Percentiles rank a stretch among this genome's conserved stretches.
Evolutionary conservation across 345 rosid species (phyloP).

Genomic region (Noccaea bulbosa): DNA sequence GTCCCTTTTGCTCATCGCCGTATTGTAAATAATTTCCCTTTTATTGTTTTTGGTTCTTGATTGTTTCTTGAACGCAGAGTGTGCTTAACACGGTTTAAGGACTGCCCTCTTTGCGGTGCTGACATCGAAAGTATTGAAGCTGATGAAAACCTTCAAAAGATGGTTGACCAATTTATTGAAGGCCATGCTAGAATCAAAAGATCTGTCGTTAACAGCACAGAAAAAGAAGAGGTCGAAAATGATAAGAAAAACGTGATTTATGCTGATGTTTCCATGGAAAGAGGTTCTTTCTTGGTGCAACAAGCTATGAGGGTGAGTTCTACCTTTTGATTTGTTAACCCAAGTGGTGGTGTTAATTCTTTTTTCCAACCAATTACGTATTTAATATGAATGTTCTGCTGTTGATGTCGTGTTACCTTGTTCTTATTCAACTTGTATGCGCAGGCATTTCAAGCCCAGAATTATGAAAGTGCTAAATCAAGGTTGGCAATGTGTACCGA

Average conservation of each 20-base stretch:
- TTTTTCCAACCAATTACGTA: background rate
- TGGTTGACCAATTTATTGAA: slow-evolving; percentile 85
- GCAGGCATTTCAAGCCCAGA: slow-evolving; percentile 85
- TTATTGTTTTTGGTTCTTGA: slow-evolving; percentile 10
- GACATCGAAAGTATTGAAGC: slow-evolving; percentile 82
- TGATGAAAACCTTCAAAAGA: slow-evolving; percentile 71
- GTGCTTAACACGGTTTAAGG: slow-evolving; percentile 78
- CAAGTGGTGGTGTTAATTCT: no score
- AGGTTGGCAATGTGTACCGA: slow-evolving; percentile 80
- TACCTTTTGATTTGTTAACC: slow-evolving; percentile 1
- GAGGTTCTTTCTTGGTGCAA: slow-evolving; percentile 96
- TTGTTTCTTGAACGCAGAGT: slow-evolving; percentile 48
- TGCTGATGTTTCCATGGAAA: slow-evolving; percentile 92
- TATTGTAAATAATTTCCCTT: background rate
- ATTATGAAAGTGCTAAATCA: slow-evolving; percentile 91
- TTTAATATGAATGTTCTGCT: background rate
- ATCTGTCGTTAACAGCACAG: slow-evolving; percentile 51
- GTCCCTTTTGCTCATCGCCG: slow-evolving; percentile 20
- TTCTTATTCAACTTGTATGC: slow-evolving; percentile 30
- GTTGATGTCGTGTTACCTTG: slow-evolving; percentile 5
- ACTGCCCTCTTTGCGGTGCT: slow-evolving; percentile 97
- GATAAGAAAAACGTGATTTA: slow-evolving; percentile 68
- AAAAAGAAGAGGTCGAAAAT: slow-evolving; percentile 51
- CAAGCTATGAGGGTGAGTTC: slow-evolving; percentile 95
- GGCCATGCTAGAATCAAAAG: slow-evolving; percentile 98